Conservation (phyloP, 257 asterid genomes). For the Phtheirospermum japonicum region DNA sequence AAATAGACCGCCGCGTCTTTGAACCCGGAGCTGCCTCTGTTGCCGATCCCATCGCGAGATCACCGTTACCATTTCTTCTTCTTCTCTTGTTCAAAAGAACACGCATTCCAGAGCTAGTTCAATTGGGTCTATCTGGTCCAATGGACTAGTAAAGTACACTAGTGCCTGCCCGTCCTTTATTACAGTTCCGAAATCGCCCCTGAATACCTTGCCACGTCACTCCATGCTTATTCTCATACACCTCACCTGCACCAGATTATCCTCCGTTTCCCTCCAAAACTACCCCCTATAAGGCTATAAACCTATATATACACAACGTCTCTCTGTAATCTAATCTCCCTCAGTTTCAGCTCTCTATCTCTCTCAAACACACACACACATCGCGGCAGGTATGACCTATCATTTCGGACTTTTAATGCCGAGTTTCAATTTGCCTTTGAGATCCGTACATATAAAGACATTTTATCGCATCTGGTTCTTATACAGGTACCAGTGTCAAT, state of each 20-base stretch:
- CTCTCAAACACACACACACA: neutral
- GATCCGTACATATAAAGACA: neutral
- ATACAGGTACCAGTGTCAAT: conserved; percentile 32
- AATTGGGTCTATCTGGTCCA: neutral
- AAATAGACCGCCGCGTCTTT: conserved; percentile 32
- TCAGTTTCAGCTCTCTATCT: neutral
- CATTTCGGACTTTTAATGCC: neutral
- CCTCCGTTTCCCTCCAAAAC: conserved; percentile 41
- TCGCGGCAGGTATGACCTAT: conserved; percentile 21
- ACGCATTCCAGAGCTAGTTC: conserved; percentile 13
- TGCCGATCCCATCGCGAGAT: conserved; percentile 62
- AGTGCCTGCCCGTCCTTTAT: too few species aligned
- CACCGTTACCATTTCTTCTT: conserved; percentile 30
- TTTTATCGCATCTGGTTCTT: conserved; percentile 17
- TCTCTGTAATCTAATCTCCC: neutral
- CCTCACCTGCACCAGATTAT: conserved; percentile 24
- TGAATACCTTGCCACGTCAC: conserved; percentile 22
- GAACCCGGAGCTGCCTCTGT: conserved; percentile 46
- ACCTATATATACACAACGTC: neutral
- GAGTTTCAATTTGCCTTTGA: neutral
- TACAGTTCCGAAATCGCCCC: conserved; percentile 30
- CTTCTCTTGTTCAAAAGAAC: conserved; percentile 17
- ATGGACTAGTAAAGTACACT: neutral
- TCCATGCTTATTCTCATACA: neutral
- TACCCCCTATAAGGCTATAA: neutral